Evolutionary conservation across 2,329 filamentous ascomycete species (phyloP).

Genomic region (Colletotrichum graminicola): DNA sequence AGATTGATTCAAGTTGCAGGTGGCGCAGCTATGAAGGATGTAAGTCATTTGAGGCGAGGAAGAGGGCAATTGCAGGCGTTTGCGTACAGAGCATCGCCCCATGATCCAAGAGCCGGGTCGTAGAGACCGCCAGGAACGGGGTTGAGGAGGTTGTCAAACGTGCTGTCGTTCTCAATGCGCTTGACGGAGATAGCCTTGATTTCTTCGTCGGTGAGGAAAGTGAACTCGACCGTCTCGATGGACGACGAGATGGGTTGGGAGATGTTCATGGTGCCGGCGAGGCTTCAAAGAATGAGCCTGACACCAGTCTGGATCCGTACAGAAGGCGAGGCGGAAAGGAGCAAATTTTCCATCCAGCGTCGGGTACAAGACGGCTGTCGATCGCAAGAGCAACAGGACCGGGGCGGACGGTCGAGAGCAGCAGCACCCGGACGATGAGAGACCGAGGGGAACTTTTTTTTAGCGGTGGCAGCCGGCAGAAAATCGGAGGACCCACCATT

Average conservation of each 20-base stretch:
- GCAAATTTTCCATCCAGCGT: constrained; percentile 37
- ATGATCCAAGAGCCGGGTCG: constrained; percentile 90
- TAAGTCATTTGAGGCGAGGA: constrained; percentile 36
- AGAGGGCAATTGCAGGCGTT: constrained; percentile 11
- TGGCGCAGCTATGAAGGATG: constrained; percentile 77
- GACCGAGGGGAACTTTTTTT: constrained; percentile 51
- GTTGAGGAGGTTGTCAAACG: constrained; percentile 93
- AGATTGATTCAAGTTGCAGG: constrained; percentile 86
- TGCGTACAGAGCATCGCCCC: constrained; percentile 83
- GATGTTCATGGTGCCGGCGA: constrained; percentile 69
- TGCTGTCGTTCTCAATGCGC: constrained; percentile 90
- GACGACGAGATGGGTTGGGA: constrained; percentile 86
- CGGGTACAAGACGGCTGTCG: constrained; percentile 16
- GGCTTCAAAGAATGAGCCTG: constrained; percentile 30
- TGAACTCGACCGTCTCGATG: constrained; percentile 90
- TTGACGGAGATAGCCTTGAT: constrained; percentile 92
- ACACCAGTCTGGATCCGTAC: constrained; percentile 26
- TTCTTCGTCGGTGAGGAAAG: constrained; percentile 83
- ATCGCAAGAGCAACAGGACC: constrained; percentile 28
- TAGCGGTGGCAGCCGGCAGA: constrained; percentile 61
- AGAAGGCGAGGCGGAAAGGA: constrained; percentile 24
- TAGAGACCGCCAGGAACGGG: constrained; percentile 93
- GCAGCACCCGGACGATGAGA: constrained; percentile 1
- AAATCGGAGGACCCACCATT: constrained; percentile 43
- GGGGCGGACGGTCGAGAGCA: constrained; percentile 11